Evolutionary conservation across 2,329 filamentous ascomycete genomes (phyloP).

Genomic region (Cladophialophora exuberans): DNA sequence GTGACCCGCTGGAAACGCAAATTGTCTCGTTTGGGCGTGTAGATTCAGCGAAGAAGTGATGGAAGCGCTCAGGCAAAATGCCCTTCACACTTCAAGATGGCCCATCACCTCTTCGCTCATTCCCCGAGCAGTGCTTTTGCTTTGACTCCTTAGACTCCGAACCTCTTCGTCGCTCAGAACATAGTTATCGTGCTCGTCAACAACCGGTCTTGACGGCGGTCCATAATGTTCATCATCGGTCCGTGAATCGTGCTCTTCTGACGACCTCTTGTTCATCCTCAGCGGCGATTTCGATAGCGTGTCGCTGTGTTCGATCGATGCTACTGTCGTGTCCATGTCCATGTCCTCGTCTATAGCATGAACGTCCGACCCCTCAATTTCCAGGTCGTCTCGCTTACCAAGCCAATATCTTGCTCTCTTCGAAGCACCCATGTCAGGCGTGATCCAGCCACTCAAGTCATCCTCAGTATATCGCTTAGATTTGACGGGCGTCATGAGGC

Average conservation of each 20-base stretch:
- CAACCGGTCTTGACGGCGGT: slow-evolving; percentile 35
- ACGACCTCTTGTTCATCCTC: neutral
- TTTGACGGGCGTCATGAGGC: slow-evolving; percentile 46
- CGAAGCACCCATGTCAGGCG: slow-evolving; percentile 61
- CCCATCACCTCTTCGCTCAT: slow-evolving; percentile 59
- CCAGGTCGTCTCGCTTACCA: slow-evolving; percentile 62
- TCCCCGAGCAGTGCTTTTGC: slow-evolving; percentile 52
- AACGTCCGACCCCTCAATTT: slow-evolving; percentile 49
- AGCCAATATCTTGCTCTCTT: slow-evolving; percentile 92
- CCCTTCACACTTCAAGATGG: slow-evolving; percentile 53
- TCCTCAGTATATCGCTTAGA: slow-evolving; percentile 51
- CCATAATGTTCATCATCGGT: slow-evolving; percentile 34
- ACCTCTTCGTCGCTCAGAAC: slow-evolving; percentile 50
- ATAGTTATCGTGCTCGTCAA: slow-evolving; percentile 48
- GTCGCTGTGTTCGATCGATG: slow-evolving; percentile 21
- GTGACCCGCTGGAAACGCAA: too few species aligned
- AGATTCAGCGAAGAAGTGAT: neutral
- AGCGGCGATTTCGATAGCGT: neutral
- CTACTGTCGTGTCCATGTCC: slow-evolving; percentile 39
- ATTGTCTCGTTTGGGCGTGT: too few species aligned
- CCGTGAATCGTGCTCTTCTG: slow-evolving; percentile 15
- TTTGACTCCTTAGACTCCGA: slow-evolving; percentile 38
- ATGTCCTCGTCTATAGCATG: neutral
- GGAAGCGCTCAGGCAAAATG: neutral
- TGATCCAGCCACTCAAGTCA: slow-evolving; percentile 50